These are phyloP conservation scores for Polymyxa betae DNA, from an alignment of 208 protist species.

Conservation along the genomic window DNA sequence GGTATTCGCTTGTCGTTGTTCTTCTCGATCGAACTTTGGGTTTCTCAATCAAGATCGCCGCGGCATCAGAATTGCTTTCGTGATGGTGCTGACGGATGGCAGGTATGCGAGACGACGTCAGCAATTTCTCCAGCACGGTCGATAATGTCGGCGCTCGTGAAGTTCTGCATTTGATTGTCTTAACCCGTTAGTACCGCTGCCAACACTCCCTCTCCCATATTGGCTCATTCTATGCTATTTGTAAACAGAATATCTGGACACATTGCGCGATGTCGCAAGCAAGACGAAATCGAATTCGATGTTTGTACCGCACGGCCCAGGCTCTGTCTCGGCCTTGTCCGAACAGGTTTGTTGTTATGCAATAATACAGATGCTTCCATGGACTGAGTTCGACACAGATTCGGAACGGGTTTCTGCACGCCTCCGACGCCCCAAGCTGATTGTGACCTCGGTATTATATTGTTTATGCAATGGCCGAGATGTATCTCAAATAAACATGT, in stretches of 20 bases:
- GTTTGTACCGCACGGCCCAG: not conserved
- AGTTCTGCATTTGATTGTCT: not conserved
- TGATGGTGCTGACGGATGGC: no score
- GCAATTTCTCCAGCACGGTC: not conserved
- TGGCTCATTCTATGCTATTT: no score
- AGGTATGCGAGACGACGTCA: not conserved
- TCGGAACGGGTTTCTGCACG: not conserved
- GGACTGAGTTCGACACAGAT: not conserved
- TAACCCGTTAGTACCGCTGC: not conserved
- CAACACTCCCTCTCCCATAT: not conserved
- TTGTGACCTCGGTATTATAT: no score
- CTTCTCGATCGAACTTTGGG: no score
- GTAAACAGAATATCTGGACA: not conserved
- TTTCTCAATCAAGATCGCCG: no score
- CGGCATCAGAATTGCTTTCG: no score
- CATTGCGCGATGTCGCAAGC: not conserved
- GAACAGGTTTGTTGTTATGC: not conserved
- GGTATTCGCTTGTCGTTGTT: no score
- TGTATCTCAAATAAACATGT: constrained; percentile 5
- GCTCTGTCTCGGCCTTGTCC: not conserved
- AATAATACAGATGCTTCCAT: not conserved
- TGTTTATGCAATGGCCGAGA: not conserved
- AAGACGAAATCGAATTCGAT: not conserved
- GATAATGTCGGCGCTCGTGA: not conserved
- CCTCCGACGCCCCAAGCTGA: no score